A percentile compares a stretch with the other conserved stretches of the same genome.
phyloP scores from a whole-genome alignment of 73 alveolate species.

The Paramecium primaurelia region DNA sequence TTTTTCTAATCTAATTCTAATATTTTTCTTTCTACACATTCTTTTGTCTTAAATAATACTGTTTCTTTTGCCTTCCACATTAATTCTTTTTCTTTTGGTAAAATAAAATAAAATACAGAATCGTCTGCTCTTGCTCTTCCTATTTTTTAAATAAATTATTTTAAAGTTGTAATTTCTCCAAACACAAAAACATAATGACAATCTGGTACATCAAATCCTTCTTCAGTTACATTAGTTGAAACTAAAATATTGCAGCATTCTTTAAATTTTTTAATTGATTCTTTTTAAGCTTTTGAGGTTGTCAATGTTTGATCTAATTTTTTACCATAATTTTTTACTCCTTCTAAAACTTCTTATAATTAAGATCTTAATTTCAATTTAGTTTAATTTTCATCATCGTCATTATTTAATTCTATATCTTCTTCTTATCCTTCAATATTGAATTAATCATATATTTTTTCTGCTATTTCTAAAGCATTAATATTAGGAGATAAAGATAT shows the following conservation, averaged over 20 bases:
- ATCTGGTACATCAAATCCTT: conserved; percentile 55
- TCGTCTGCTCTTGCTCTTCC: conserved; percentile 57
- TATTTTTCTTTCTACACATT: not conserved
- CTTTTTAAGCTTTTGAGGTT: not conserved
- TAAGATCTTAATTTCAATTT: not conserved
- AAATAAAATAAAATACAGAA: not conserved
- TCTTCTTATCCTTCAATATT: not conserved
- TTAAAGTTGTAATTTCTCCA: conserved; percentile 37
- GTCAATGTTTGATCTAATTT: not conserved
- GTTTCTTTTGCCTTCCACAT: not conserved
- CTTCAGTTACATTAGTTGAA: conserved; percentile 57
- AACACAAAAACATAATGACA: conserved; percentile 14
- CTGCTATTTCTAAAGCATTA: not conserved
- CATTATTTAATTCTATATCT: not conserved
- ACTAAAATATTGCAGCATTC: conserved; percentile 7
- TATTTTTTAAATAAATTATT: conserved; percentile 16
- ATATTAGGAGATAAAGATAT: not conserved
- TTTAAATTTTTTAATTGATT: conserved; percentile 22
- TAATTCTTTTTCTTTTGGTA: not conserved
- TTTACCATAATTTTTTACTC: not conserved
- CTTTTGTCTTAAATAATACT: not conserved
- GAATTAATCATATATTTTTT: not conserved
- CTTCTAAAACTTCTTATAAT: conserved; percentile 2
- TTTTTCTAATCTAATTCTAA: not conserved
- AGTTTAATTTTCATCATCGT: not conserved